Base-by-base conservation (phyloP, 1,284 basidiomycete genomes). In the Pseudozyma thailandica region DNA sequence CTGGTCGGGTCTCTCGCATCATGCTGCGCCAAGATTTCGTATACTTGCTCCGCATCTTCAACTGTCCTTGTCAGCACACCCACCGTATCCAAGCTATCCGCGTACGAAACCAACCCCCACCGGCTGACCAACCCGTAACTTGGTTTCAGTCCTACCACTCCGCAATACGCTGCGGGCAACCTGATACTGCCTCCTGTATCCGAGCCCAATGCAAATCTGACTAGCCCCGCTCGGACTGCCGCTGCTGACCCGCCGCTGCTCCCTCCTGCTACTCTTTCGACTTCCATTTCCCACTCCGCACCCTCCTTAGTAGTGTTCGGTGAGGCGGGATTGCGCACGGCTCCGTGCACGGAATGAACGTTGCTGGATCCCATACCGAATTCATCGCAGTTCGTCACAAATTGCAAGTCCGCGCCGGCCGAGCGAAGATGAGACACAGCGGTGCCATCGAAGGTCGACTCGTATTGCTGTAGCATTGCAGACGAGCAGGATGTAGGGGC, bases 161-260 rank as follows among this genome's bases (percentile, higher is more conserved):
- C 94, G 77, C 93, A 97, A 81, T 96, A 98, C 1, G 93, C 90
- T 0, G 94, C 94, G 0, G 95, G 96, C 2, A 98, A 85, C 30
- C 95, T 88, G 5, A 92, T 90, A 6, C 94, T 98, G 0, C 95
- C 96, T 6, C 95, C 96, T 0, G 96, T 98, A 80, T 99, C 95
- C 0, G 93, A 95, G 2, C 90, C 92, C 25, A 98, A 83, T 0
- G 95, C 92, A 37, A 84, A 49, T 45, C 80, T 54, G 56, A 57
- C 73, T 16, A 75, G 31, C 18, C 79, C 69, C 7, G 71, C 71
- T 2, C 54, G 28, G n/a, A 77, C 81, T 6, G 73, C 74, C 4
- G 80, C 81, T 41, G 74, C 80, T 41, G 63, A 82, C 47, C 76
- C 83, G 53, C 59, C 84, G 54, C 78, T 84, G 66, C 72, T 83